Evolutionary conservation across 345 rosid species (phyloP).

Genomic region (Luvunga scandens): DNA sequence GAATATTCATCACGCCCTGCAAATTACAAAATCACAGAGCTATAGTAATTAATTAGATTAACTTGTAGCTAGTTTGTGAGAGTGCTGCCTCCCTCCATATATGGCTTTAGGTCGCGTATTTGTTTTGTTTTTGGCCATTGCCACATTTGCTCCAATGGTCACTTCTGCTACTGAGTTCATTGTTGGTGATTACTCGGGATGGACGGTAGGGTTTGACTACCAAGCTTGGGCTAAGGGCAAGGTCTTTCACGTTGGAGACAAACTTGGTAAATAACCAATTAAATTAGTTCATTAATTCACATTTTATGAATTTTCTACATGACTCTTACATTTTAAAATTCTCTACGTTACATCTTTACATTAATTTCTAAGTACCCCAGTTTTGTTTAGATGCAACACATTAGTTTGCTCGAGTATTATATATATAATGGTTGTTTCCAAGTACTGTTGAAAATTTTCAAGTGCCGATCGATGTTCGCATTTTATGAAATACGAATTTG

Average conservation of each 20-base stretch:
- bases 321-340: background rate
- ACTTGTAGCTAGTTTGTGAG: background rate
- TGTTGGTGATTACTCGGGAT: conserved; percentile 32
- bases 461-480: no score
- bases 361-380: background rate
- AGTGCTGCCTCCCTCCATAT: no score
- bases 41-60: no score
- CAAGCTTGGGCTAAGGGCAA: conserved; percentile 28
- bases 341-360: background rate
- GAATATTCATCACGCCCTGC: background rate
- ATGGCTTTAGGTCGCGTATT: conserved; percentile 20
- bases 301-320: background rate
- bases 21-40: background rate
- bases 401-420: background rate
- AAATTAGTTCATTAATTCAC: background rate
- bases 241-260: conserved; percentile 32
- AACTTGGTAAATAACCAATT: conserved; percentile 9
- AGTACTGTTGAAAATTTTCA: no score
- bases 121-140: conserved; percentile 11
- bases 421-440: background rate
- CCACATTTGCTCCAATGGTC: conserved; percentile 9
- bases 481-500: background rate
- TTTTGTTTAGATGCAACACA: no score
- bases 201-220: conserved; percentile 32
- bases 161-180: conserved; percentile 23